Evolutionary conservation across 306 rosid species (phyloP).

Genomic region (Castanea mollissima): DNA sequence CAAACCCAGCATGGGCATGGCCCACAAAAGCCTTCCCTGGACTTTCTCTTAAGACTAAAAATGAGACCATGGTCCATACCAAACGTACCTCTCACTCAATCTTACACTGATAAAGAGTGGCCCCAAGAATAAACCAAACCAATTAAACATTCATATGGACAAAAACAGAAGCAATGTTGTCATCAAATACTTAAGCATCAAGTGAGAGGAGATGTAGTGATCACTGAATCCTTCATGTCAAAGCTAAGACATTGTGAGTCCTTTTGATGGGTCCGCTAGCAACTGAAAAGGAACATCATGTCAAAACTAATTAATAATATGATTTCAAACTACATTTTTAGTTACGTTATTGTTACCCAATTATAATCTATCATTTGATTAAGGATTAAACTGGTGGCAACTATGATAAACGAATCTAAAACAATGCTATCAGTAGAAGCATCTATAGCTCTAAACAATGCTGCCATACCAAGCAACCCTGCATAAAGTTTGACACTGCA

Average conservation of each 20-base stretch:
- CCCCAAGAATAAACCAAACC: constrained; percentile 2
- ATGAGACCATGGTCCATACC: background rate
- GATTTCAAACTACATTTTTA: constrained; percentile 19
- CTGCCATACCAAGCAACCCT: constrained; percentile 28
- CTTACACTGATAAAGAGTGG: background rate
- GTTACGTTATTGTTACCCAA: background rate
- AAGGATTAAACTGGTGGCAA: background rate
- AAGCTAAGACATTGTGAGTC: constrained; percentile 27
- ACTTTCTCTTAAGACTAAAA: too few species aligned
- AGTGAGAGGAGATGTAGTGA: constrained; percentile 10
- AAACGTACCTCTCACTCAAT: constrained; percentile 3
- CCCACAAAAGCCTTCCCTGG: too few species aligned
- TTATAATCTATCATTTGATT: background rate
- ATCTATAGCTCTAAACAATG: too few species aligned
- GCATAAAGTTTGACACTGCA: too few species aligned
- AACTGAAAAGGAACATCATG: constrained; percentile 25
- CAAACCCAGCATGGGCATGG: too few species aligned
- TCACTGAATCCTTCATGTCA: constrained; percentile 30
- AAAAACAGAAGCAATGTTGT: constrained; percentile 18
- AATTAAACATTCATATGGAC: background rate
- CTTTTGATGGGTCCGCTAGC: constrained; percentile 35
- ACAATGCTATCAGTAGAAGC: too few species aligned
- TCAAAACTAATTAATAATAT: constrained; percentile 13
- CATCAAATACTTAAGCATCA: background rate
- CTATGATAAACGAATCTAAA: background rate